Evolutionary conservation across 179 eudicot genomes (phyloP).

Genomic region (Drosera spatulata): DNA sequence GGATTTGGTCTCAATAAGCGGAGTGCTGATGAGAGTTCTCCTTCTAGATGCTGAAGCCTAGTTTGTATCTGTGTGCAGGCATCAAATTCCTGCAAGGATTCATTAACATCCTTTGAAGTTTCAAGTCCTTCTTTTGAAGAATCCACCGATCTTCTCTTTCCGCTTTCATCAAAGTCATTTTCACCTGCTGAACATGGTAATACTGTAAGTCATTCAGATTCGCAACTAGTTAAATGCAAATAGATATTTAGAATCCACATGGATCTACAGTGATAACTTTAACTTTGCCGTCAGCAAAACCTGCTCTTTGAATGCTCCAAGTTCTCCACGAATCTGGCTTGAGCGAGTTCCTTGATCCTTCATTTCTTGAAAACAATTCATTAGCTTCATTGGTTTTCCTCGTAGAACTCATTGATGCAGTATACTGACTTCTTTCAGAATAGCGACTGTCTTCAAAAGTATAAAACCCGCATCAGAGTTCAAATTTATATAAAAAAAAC

Average conservation of each 20-base stretch:
- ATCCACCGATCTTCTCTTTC: constrained; percentile 11
- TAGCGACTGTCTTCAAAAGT: constrained; percentile 40
- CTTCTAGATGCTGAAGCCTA: constrained; percentile 61
- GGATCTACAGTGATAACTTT: constrained; percentile 33
- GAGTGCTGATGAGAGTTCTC: constrained; percentile 60
- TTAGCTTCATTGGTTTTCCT: constrained; percentile 8
- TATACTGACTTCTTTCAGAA: constrained; percentile 20
- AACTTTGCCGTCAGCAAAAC: constrained; percentile 35
- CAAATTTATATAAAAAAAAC: constrained; percentile 1
- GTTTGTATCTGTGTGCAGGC: constrained; percentile 22
- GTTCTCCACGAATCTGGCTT: constrained; percentile 47
- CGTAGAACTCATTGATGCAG: constrained; percentile 11
- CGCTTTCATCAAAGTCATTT: constrained; percentile 21
- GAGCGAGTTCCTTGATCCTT: constrained; percentile 14
- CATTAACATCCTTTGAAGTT: constrained; percentile 13
- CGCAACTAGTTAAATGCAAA: not conserved
- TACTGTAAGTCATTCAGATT: not conserved
- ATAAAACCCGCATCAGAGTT: constrained; percentile 14
- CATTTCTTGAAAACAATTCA: constrained; percentile 17
- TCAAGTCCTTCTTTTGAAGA: constrained; percentile 18
- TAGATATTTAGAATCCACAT: not conserved
- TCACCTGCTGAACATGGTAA: constrained; percentile 51
- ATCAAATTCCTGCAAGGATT: constrained; percentile 13
- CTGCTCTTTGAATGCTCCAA: constrained; percentile 60
- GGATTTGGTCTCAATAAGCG: constrained; percentile 37